These are phyloP conservation scores for Populus tremula DNA, from an alignment of 345 rosid genomes.

Conservation along the genomic window DNA sequence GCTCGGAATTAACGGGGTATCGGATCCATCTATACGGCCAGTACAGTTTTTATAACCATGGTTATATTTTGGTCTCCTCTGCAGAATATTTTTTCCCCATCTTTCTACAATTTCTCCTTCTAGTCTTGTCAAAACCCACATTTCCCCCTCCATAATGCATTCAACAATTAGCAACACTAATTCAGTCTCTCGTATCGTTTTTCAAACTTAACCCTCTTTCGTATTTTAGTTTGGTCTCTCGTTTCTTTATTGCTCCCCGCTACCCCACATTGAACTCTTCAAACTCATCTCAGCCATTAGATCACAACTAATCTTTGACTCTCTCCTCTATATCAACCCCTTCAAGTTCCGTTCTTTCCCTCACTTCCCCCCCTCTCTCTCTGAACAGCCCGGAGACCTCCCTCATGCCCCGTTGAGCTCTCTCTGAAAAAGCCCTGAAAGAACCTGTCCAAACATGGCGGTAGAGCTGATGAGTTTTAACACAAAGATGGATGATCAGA, in stretches of 20 bases:
- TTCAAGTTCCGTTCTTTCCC: background rate
- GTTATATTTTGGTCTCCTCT: too few relatives aligned
- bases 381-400: background rate
- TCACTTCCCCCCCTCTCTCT: background rate
- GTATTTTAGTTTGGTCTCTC: background rate
- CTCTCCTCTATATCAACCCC: constrained; percentile 37
- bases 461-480: constrained; percentile 57
- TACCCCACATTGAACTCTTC: constrained; percentile 13
- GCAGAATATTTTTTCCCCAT: background rate
- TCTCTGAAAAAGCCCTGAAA: too few relatives aligned
- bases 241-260: background rate
- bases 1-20: too few relatives aligned
- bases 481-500: constrained; percentile 64
- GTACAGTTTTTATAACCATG: too few relatives aligned
- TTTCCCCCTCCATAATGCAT: too few relatives aligned
- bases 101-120: background rate
- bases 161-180: too few relatives aligned
- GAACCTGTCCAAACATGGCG: constrained; percentile 36
- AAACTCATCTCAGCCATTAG: constrained; percentile 28
- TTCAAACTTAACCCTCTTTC: background rate
- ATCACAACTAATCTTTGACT: constrained; percentile 15
- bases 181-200: too few relatives aligned
- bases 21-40: too few relatives aligned
- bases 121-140: too few relatives aligned
- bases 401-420: background rate